Base-by-base conservation (phyloP, 2,329 filamentous ascomycete species). In the Cylindrodendrum hubeiense region DNA sequence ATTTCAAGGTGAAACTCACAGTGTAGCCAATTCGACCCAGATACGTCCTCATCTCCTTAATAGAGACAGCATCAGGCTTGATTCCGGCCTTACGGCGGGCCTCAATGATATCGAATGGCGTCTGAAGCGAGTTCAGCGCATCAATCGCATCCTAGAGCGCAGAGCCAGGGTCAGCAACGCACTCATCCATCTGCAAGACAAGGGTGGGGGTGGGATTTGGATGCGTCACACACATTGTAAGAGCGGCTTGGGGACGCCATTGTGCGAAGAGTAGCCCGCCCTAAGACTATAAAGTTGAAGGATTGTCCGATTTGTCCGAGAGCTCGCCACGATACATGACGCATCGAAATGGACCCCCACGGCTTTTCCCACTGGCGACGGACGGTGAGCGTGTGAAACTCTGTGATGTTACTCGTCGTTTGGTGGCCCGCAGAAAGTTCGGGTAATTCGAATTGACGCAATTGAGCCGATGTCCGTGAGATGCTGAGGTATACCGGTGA, bases 101-200 rank as follows among this genome's bases (percentile, higher is more conserved):
- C 77, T 97, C 90, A 19, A 98, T 87, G 55, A 94, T 87, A 52
- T 91, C 88, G 77, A 91, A 95, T 56, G 97, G 97, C 44, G 93
- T 94, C 79, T 99, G 96, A 54, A 98, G 89, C 47, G 93, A 92
- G 80, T 98, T 98, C 76, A 98, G 88, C 41, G 92, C 89, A 71
- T 90, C 85, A 68, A 98, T 90, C 51, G 95, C 96, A 78, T 96
- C 94, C 94, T 97, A 70, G 2, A 22, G 17, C 12, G 22, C 17
- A 30, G 28, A 34, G 17, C n/a, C 4, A 28, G 44, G 41, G 50
- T 70, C 24, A 74, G 63, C 33, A 60, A 49, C 43, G 15, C 17
- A 50, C 57, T 8, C 47, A 44, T 26, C 5, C 15, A 13, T 3
- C 44, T 4, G 19, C n/a, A 19, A 19, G 22, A 13, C n/a, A 9